Evolutionary conservation across 1,284 basidiomycete species (phyloP).

Genomic region (Termitomyces sp.): DNA sequence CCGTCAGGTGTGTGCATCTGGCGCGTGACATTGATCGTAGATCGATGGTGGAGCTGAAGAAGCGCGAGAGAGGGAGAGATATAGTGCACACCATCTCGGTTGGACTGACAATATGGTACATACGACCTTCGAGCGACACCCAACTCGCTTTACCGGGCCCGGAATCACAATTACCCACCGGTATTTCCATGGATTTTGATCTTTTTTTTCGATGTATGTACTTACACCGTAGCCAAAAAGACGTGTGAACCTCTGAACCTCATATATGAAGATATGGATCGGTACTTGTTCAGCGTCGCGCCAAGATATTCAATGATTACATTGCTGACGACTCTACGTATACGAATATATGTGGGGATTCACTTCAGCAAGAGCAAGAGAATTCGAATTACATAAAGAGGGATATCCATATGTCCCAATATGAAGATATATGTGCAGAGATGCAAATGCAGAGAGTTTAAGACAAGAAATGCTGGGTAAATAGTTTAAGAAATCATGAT

Average conservation of each 20-base stretch:
- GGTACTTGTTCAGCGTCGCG: no score
- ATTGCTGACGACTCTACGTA: no score
- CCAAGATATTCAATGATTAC: no score
- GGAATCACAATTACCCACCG: background rate
- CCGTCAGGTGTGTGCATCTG: background rate
- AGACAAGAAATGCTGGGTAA: conserved; percentile 8
- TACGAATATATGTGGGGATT: no score
- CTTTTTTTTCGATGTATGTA: background rate
- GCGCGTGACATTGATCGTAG: background rate
- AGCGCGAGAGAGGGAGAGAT: background rate
- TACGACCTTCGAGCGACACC: background rate
- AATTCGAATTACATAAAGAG: conserved; percentile 3
- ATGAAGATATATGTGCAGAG: conserved; percentile 42
- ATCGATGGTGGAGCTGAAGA: background rate
- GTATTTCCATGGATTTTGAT: background rate
- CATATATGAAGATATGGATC: no score
- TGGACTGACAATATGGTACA: background rate
- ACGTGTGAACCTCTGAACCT: no score
- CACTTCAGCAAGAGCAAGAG: background rate
- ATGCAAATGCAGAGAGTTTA: conserved; percentile 11
- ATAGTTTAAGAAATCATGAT: conserved; percentile 10
- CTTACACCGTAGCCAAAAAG: background rate
- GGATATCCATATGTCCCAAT: conserved; percentile 25
- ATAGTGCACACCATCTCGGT: no score
- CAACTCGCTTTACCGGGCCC: background rate